Base-by-base conservation (phyloP, 2,329 filamentous ascomycete species). In the Xylariaceae sp. region DNA sequence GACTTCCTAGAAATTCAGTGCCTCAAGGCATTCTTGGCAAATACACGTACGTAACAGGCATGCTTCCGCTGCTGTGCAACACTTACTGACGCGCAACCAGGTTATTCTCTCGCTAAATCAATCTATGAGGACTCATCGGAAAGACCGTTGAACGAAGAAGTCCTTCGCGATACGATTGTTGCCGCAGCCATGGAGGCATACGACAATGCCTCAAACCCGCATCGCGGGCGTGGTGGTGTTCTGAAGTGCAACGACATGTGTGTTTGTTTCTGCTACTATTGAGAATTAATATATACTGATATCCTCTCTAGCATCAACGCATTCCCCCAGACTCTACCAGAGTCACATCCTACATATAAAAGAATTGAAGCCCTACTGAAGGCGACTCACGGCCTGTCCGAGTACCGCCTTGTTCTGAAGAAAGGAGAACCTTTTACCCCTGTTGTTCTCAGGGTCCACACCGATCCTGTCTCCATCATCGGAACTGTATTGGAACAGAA, bases 171-270 rank as follows among this genome's bases (percentile, higher is more conserved):
- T 3, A 83, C 84, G 1, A 77, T 91, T 7, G 75, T 89, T 48
- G 78, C 78, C 1, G 79, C 85, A 51, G 87, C 87, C 1, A 81
- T 92, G 76, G 79, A 82, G 56, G 82, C 87, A 3, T 94, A 92
- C 69, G 90, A 94, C 68, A 90, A 90, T 69, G 89, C 90, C 2
- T 89, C 88, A 18, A 94, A 94, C 67, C 88, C 88, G 0, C 92
- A 93, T 66, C 84, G 84, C 57, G 89, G 83, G 1, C 81, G 89
- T 64, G 90, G 90, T 13, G 88, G 88, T 0, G 80, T 94, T 67
- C 90, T 90, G 73, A 90, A 86, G 72, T 90, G 88, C 51, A 81
- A 88, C 65, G 87, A 91, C 53, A 88, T 90, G 87, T 88, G 75
- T 73, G 84, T 71, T 52, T 51, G 9, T 15, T 15, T 30, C 7